Evolutionary conservation across 192 early-diverging fungal species (phyloP).

Genomic region (Dissophora globulifera): DNA sequence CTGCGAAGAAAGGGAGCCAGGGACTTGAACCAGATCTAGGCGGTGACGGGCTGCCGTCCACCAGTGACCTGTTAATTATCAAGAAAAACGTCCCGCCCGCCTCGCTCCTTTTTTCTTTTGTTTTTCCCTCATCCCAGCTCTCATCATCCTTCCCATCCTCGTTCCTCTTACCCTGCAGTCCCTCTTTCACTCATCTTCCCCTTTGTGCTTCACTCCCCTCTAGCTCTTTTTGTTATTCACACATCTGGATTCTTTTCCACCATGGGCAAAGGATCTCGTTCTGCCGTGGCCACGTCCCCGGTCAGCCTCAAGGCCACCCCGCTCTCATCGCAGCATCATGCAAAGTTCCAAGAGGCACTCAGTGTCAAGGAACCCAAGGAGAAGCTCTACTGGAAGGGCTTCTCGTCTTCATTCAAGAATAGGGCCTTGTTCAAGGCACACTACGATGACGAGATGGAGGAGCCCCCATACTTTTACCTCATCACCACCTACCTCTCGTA

Average conservation of each 20-base stretch:
- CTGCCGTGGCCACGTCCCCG: conserved; percentile 35
- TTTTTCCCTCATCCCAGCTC: background rate
- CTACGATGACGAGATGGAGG: conserved; percentile 62
- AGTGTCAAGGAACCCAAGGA: conserved; percentile 53
- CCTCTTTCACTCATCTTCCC: too few relatives aligned
- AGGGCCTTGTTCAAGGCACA: conserved; percentile 48
- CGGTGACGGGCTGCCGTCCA: too few relatives aligned
- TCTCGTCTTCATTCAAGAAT: conserved; percentile 45
- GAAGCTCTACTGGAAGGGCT: conserved; percentile 55
- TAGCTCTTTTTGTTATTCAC: too few relatives aligned
- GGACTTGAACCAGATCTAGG: too few relatives aligned
- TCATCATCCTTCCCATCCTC: background rate
- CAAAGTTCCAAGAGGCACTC: conserved; percentile 52
- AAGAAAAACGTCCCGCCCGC: too few relatives aligned
- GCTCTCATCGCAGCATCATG: conserved; percentile 51
- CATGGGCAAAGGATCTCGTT: conserved; percentile 53
- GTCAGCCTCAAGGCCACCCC: conserved; percentile 54
- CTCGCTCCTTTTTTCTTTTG: conserved; percentile 2
- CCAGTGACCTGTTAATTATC: too few relatives aligned
- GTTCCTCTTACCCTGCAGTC: background rate
- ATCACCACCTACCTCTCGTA: conserved; percentile 96
- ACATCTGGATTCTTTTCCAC: conserved; percentile 10
- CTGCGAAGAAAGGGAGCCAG: too few relatives aligned
- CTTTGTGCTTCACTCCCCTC: background rate
- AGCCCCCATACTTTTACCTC: conserved; percentile 83